Base-by-base conservation (phyloP, 2,329 filamentous ascomycete genomes). In the Rosellinia necatrix region DNA sequence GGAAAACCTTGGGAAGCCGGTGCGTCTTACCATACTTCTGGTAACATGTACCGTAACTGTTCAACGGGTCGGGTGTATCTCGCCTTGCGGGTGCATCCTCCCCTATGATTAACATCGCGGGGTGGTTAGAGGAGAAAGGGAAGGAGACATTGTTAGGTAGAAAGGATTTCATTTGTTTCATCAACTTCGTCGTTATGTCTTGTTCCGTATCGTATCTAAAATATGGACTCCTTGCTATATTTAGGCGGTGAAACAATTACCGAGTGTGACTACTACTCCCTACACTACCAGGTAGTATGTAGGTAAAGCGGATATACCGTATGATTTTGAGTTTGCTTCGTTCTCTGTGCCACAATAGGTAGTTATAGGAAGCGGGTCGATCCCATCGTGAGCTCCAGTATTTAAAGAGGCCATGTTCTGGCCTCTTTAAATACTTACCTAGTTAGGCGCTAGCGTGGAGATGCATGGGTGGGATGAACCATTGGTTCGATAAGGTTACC, bases 91-190 rank as follows among this genome's bases (percentile, higher is more conserved):
- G n/a, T n/a, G n/a, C n/a, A n/a, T n/a, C n/a, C n/a, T n/a, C n/a
- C n/a, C n/a, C n/a, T n/a, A n/a, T n/a, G n/a, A n/a, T n/a, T n/a
- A n/a, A n/a, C n/a, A n/a, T n/a, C 19, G 17, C 21, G 22, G 41
- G n/a, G 6, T 3, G 12, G 4, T 37, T 44, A 15, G 30, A 24
- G 17, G n/a, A n/a, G 24, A 47, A 21, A 8, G 12, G 24, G 32
- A 46, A 35, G 30, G 35, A 15, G 25, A 25, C 27, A 15, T 24
- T 25, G 17, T 35, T 50, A 25, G 29, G 7, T 30, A 54, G n/a
- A 40, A 47, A 50, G 27, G 35, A 47, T 58, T 50, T 54, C 55
- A 50, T 58, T 55, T 58, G 55, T 54, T 37, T 25, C 46, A 47
- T 34, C n/a, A 15, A 40, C 13, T 7, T 38, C 12, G 5, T 12